phyloP scores from a whole-genome alignment of 2,329 filamentous ascomycete species.

The Alternaria sp. region DNA sequence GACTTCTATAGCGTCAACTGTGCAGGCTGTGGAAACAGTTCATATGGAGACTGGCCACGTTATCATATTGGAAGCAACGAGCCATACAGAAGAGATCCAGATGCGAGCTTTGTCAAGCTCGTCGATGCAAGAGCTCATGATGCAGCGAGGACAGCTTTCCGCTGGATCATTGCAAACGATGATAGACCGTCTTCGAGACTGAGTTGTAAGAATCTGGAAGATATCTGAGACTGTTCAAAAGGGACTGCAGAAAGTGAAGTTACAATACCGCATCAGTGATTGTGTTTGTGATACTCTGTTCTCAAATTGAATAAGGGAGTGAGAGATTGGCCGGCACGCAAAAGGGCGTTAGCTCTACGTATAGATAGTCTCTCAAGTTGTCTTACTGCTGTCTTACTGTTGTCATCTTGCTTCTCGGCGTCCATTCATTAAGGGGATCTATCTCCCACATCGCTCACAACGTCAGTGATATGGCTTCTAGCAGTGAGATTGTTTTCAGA shows the following conservation, averaged over 20 bases:
- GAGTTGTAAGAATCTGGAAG: background rate
- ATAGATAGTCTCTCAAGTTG: background rate
- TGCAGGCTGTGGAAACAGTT: conserved; percentile 16
- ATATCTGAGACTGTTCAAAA: background rate
- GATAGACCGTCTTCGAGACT: background rate
- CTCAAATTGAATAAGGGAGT: background rate
- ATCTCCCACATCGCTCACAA: background rate
- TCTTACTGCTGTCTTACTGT: background rate
- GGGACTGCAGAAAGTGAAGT: background rate
- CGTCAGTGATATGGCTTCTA: background rate
- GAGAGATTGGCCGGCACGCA: background rate
- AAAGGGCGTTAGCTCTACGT: background rate
- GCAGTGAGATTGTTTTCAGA: background rate
- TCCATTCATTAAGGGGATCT: background rate
- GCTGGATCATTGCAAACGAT: conserved; percentile 12
- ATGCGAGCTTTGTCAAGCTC: conserved; percentile 20
- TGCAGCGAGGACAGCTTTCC: conserved; percentile 15
- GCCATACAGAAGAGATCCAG: conserved; percentile 24
- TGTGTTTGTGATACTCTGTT: background rate
- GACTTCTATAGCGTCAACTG: conserved; percentile 24
- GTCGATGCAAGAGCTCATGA: conserved; percentile 19
- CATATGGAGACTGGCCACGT: conserved; percentile 25
- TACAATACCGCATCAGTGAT: background rate
- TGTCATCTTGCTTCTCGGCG: background rate
- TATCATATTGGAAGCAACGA: conserved; percentile 24